phyloP scores from a whole-genome alignment of 371 early-diverging fungal genomes.

The Parasitella parasitica region DNA sequence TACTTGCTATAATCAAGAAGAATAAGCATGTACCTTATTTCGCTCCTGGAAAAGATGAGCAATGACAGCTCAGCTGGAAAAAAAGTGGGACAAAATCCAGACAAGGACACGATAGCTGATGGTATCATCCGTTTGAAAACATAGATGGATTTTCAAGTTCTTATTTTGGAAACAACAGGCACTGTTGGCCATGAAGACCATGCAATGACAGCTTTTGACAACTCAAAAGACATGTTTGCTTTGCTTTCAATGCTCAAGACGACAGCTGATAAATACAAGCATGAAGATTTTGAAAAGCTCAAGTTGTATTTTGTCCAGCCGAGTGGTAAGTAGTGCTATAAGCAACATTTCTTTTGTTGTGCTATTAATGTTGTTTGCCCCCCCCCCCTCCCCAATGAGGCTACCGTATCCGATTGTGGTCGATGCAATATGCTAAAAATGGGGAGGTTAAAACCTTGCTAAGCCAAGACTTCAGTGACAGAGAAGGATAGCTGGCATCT shows the following conservation, averaged over 20 bases:
- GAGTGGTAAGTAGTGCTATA: background rate
- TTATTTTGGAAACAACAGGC: slow-evolving; percentile 21
- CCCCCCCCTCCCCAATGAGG: no score
- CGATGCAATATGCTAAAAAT: slow-evolving; percentile 6
- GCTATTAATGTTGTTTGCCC: background rate
- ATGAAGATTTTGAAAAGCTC: slow-evolving; percentile 12
- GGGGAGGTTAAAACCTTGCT: slow-evolving; percentile 2
- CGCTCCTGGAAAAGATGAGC: slow-evolving; percentile 17
- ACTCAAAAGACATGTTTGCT: slow-evolving; percentile 21
- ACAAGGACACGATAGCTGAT: slow-evolving; percentile 17
- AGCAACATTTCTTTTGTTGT: slow-evolving; percentile 1
- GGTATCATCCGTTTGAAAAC: slow-evolving; percentile 1
- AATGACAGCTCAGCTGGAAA: slow-evolving; percentile 8
- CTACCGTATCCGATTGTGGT: background rate
- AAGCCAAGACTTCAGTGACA: background rate
- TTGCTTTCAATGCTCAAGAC: slow-evolving; percentile 16
- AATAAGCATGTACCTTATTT: slow-evolving; percentile 18
- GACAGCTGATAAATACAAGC: slow-evolving; percentile 1
- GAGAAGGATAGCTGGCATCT: background rate
- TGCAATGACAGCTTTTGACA: slow-evolving; percentile 14
- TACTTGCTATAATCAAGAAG: slow-evolving; percentile 14
- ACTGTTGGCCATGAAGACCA: slow-evolving; percentile 13
- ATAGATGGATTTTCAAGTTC: slow-evolving; percentile 12
- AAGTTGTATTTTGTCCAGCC: slow-evolving; percentile 12
- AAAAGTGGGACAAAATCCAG: slow-evolving; percentile 14